These are phyloP conservation scores for Verticillium klebahnii DNA, from an alignment of 2,329 filamentous ascomycete species.

Conservation along the genomic window DNA sequence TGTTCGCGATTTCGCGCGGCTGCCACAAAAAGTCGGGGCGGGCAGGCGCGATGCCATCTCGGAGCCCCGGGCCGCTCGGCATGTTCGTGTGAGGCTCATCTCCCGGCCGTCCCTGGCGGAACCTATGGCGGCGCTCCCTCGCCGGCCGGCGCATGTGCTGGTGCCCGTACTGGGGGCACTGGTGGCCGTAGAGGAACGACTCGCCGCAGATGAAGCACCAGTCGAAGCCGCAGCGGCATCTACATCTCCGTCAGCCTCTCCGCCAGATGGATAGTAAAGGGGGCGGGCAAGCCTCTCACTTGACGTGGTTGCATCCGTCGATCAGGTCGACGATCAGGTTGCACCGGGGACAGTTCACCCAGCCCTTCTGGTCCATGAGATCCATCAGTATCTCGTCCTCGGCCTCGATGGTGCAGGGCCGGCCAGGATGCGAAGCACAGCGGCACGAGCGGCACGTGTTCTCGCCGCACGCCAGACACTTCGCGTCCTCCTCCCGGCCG, in stretches of 20 bases:
- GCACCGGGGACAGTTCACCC: slow-evolving; percentile 53
- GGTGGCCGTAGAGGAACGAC: background rate
- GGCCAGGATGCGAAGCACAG: slow-evolving; percentile 7
- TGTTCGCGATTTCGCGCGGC: too few relatives aligned
- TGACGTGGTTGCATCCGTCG: slow-evolving; percentile 64
- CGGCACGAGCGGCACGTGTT: slow-evolving; percentile 8
- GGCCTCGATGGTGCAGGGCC: slow-evolving; percentile 9
- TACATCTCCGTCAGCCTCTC: background rate
- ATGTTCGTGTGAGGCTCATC: too few relatives aligned
- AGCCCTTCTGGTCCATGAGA: slow-evolving; percentile 46
- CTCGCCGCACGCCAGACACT: slow-evolving; percentile 8
- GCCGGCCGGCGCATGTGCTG: background rate
- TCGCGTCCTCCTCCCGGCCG: background rate
- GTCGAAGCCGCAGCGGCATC: slow-evolving; percentile 9
- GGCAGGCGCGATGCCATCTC: too few relatives aligned
- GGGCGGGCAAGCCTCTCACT: slow-evolving; percentile 29
- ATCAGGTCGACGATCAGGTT: slow-evolving; percentile 54
- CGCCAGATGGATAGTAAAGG: background rate
- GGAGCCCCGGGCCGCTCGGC: too few relatives aligned
- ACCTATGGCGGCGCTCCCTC: background rate
- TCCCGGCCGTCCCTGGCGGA: background rate
- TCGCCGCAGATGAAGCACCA: slow-evolving; percentile 13
- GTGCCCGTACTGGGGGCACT: background rate
- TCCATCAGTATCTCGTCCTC: slow-evolving; percentile 26
- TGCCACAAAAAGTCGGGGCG: too few relatives aligned